phyloP scores from a whole-genome alignment of 257 asterid genomes.

The Hygrophila difformis region DNA sequence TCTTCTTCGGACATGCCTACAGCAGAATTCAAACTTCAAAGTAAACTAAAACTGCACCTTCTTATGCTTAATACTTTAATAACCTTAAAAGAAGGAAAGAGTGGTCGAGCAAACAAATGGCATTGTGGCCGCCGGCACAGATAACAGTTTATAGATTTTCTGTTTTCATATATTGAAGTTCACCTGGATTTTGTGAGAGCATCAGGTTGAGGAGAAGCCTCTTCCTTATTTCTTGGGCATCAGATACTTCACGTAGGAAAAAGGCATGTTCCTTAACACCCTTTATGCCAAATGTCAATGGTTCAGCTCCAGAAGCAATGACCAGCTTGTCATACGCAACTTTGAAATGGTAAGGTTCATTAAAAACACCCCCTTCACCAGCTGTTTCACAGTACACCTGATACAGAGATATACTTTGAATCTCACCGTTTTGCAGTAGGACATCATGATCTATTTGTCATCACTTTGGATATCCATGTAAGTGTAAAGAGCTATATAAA shows the following conservation, averaged over 20 bases:
- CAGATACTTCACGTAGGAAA: conserved; percentile 78
- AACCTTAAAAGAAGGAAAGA: too few relatives aligned
- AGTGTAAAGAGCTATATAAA: too few relatives aligned
- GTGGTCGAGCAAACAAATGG: too few relatives aligned
- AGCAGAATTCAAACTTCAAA: neutral
- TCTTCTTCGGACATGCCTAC: conserved; percentile 83
- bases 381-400: conserved; percentile 74
- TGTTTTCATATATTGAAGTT: neutral
- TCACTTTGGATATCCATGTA: neutral
- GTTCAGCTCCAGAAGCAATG: conserved; percentile 84
- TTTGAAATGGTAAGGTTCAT: conserved; percentile 52
- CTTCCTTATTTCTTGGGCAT: conserved; percentile 91
- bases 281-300: conserved; percentile 80
- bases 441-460: too few relatives aligned
- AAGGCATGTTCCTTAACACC: conserved; percentile 78
- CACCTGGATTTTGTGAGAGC: conserved; percentile 92
- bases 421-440: neutral
- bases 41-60: neutral
- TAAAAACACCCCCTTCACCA: conserved; percentile 26
- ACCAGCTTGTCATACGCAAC: conserved; percentile 92
- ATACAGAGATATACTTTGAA: neutral
- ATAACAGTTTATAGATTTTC: too few relatives aligned
- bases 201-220: conserved; percentile 81
- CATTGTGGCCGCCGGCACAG: too few relatives aligned
- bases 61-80: too few relatives aligned